Percentiles rank a stretch among this genome's conserved stretches.
These are phyloP conservation scores for Cyberlindnera sargentensis DNA, from an alignment of 805 yeast genomes.

Conservation along the genomic window DNA sequence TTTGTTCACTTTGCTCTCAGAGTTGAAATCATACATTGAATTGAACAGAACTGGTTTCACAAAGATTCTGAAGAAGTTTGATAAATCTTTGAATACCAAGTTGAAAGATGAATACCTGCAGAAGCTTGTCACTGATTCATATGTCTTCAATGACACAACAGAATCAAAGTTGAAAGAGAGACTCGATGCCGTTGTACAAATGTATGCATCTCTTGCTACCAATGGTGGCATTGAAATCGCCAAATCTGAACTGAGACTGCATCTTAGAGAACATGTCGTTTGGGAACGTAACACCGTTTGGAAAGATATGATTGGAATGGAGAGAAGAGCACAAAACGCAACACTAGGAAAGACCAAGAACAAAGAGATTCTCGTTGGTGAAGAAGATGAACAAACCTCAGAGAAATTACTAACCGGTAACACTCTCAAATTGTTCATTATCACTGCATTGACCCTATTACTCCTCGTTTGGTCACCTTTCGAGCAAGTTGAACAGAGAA, in stretches of 20 bases:
- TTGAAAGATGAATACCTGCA: conserved; percentile 54
- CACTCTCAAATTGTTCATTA: conserved; percentile 38
- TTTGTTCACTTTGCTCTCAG: conserved; percentile 69
- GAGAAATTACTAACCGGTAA: conserved; percentile 26
- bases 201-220: conserved; percentile 49
- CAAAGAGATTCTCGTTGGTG: conserved; percentile 20
- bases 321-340: conserved; percentile 79
- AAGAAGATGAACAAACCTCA: conserved; percentile 21
- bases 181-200: conserved; percentile 44
- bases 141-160: conserved; percentile 49
- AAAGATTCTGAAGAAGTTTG: conserved; percentile 87
- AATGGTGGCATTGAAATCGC: conserved; percentile 37
- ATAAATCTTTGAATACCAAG: conserved; percentile 64
- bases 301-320: conserved; percentile 92
- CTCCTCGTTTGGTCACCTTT: conserved; percentile 48
- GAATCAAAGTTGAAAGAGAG: conserved; percentile 40
- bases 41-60: conserved; percentile 84
- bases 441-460: conserved; percentile 39
- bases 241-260: conserved; percentile 39
- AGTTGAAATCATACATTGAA: conserved; percentile 75
- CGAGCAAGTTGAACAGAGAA: conserved; percentile 49
- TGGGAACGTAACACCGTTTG: conserved; percentile 98
- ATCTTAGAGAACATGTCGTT: conserved; percentile 84
- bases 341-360: conserved; percentile 28
- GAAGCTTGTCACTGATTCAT: conserved; percentile 36